Evolutionary conservation across 139 green algal species (phyloP), one percentile per base, ranked within the genome.

Genomic region (Coccomyxa sp.): DNA sequence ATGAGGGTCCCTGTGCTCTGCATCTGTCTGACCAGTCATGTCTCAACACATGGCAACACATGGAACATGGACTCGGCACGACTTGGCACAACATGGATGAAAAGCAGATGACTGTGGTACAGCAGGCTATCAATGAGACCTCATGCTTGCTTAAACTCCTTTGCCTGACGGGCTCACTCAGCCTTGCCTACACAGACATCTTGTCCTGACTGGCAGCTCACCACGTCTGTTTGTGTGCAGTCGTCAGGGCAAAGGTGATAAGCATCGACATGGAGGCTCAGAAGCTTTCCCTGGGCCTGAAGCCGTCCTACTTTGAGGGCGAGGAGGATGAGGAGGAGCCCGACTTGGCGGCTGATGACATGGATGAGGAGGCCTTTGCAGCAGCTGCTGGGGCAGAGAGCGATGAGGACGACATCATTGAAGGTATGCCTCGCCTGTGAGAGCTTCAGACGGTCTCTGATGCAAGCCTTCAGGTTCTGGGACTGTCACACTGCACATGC

Each of bases 241-340:
- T 54, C 55, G 92, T 98, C 55, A 70, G 76, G 0, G 92, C 88
- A 0, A 84, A 88, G 27, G 91, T 98, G 70, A 64, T 95, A 39
- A 83, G 86, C 35, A 78, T 97, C 4, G 92, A 97, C 41, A 12
- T 37, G 0, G 80, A 84, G 0, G 78, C 34, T 10, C 81, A 81
- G 8, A 83, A 87, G 12, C 64, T 98, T 36, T 91, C 86, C 2
- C 86, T 98, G 55, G 86, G 85, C 0, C 76, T 96, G 55, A 94
- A 93, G 81, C 84, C 89, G 22, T 90, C 87, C 0, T 85, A 86
- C 70, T 78, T 97, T 31, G 84, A 84, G 39, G 88, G 77, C 16
- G 72, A 86, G 0, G 58, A 79, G 35, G 87, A 87, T 22, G 82
- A 75, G 24, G 89, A 88, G 12, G 79, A 86, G 69, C 70, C 81